phyloP scores from a whole-genome alignment of 345 rosid species.

The Salix exigua region DNA sequence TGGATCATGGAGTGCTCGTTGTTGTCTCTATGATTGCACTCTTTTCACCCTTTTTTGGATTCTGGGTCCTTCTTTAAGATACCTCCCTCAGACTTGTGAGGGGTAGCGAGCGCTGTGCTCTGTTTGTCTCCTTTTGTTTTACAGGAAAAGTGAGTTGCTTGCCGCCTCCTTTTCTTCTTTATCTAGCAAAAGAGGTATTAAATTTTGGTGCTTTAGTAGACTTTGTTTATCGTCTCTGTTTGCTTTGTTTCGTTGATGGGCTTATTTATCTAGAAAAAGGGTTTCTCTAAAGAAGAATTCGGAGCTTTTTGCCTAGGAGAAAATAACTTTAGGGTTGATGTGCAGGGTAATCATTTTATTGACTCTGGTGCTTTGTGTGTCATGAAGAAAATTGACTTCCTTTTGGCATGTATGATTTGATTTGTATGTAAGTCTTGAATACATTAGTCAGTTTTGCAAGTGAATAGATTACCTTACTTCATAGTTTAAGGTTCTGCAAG shows the following conservation, averaged over 20 bases:
- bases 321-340: background rate
- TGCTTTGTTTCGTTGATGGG: background rate
- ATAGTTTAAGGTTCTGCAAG: too few species aligned
- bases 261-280: background rate
- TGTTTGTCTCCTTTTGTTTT: background rate
- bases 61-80: constrained; percentile 5
- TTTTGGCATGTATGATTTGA: background rate
- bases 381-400: too few species aligned
- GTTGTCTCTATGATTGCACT: constrained; percentile 7
- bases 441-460: background rate
- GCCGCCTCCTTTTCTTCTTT: background rate
- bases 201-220: background rate
- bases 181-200: background rate
- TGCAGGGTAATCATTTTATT: background rate
- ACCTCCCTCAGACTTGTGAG: background rate
- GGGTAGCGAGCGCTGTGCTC: background rate
- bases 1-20: constrained; percentile 48
- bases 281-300: background rate
- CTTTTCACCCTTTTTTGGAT: constrained; percentile 7
- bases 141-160: background rate
- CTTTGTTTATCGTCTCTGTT: background rate
- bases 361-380: background rate
- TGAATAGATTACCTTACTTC: background rate
- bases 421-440: background rate
- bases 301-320: background rate